Evolutionary conservation across 768 basidiomycete species (phyloP), one percentile per base, ranked within the genome.

Genomic region (Mycena leptocephala): DNA sequence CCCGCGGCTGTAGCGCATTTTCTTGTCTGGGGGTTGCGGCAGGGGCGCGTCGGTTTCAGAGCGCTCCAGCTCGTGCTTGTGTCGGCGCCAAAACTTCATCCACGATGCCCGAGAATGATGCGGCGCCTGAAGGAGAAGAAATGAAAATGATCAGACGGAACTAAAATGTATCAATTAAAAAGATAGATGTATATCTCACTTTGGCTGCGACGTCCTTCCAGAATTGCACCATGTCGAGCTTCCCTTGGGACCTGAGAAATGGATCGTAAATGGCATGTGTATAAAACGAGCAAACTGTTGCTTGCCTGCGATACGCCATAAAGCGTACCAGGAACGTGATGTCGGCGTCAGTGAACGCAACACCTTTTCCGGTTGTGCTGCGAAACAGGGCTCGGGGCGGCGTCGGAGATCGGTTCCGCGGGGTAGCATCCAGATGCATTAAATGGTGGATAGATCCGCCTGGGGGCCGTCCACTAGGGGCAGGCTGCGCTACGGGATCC

Each of bases 71-170:
- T 97, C 96, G 79, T 97, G 96, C 78, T 95, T 95, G 82, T 97
- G 96, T 70, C 96, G 88, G 20, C 96, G 90, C 92, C 95, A 97
- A 84, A 93, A 97, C 84, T 97, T 97, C 95, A 97, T 96, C 96
- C 96, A 97, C 8, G 96, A 97, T 59, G 96, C 96, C 43, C 95
- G 93, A 30, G 96, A 96, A 81, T 97, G 96, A 84, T 97, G 96
- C 0, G 96, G 96, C 0, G 95, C 95, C 94, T 95, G 79, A 26
- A 26, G 48, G 22, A 71, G 33, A 51, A 59, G 65, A 26, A n/a
- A 13, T 10, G 39, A 30, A 79, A 35, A 78, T 53, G 63, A 64
- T 59, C 28, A 70, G 55, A 65, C 33, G 65, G 63, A 71, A 41
- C 61, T 24, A 68, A 46, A 28, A 30, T 22, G 24, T 24, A 64